Evolutionary conservation across 805 yeast species (phyloP).

Genomic region (Wickerhamiella sergipiensis): DNA sequence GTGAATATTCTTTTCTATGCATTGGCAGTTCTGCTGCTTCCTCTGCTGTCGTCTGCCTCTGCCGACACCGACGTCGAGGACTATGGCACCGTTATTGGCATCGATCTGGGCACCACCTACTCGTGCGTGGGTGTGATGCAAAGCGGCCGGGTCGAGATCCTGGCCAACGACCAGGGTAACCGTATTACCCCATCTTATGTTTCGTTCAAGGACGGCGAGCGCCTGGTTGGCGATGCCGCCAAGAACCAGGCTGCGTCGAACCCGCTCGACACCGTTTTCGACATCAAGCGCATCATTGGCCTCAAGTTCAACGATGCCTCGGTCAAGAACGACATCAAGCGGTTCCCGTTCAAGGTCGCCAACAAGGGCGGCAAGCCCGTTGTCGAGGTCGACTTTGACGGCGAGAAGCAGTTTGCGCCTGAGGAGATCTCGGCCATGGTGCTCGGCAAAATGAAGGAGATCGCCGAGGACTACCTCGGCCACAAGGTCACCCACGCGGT

Average conservation of each 20-base stretch:
- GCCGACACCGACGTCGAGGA: conserved; percentile 26
- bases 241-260: conserved; percentile 90
- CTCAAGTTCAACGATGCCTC: conserved; percentile 61
- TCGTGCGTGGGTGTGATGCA: conserved; percentile 89
- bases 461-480: conserved; percentile 85
- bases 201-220: conserved; percentile 82
- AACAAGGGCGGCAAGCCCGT: conserved; percentile 71
- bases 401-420: conserved; percentile 67
- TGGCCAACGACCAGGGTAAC: conserved; percentile 94
- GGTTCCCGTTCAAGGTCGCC: conserved; percentile 60
- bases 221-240: conserved; percentile 93
- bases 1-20: conserved; percentile 26
- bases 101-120: conserved; percentile 95
- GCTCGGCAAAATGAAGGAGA: conserved; percentile 79
- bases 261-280: conserved; percentile 76
- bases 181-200: conserved; percentile 94
- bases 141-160: conserved; percentile 77
- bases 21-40: conserved; percentile 24
- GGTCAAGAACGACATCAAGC: conserved; percentile 71
- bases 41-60: conserved; percentile 18
- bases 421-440: conserved; percentile 92
- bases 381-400: conserved; percentile 60
- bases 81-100: conserved; percentile 59
- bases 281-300: conserved; percentile 86
- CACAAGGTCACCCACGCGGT: conserved; percentile 76